These are phyloP conservation scores for Scytalidium sp. DNA, from an alignment of 2,329 filamentous ascomycete species.

Conservation along the genomic window DNA sequence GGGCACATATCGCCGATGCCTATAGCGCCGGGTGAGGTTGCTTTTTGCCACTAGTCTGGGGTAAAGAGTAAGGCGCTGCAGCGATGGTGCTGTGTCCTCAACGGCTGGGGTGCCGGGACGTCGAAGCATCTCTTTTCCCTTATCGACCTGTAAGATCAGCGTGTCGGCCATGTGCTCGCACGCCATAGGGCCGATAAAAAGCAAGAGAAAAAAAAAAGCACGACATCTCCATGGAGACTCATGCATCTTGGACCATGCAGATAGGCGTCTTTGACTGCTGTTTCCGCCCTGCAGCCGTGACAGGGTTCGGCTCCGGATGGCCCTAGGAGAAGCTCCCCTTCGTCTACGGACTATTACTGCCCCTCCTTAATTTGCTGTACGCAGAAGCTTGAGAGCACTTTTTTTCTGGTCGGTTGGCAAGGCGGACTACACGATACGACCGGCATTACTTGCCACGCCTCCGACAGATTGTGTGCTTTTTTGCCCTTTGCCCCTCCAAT, in stretches of 20 bases:
- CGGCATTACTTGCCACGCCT: not conserved
- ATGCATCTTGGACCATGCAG: not conserved
- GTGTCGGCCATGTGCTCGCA: constrained; percentile 3
- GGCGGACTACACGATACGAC: too few relatives aligned
- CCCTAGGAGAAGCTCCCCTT: not conserved
- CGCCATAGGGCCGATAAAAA: constrained; percentile 12
- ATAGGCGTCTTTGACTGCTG: not conserved
- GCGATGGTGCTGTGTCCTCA: too few relatives aligned
- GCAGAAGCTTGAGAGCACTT: not conserved
- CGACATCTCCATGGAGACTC: too few relatives aligned
- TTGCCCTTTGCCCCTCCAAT: not conserved
- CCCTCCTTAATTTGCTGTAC: too few relatives aligned
- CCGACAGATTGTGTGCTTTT: not conserved
- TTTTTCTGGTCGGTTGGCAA: not conserved
- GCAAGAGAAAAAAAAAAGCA: not conserved
- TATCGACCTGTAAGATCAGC: constrained; percentile 15
- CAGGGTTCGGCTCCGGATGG: not conserved
- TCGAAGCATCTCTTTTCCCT: constrained; percentile 1
- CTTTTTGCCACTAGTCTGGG: not conserved
- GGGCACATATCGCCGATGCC: too few relatives aligned
- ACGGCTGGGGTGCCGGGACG: too few relatives aligned
- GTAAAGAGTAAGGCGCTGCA: too few relatives aligned
- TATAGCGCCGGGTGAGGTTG: too few relatives aligned
- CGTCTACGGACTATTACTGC: not conserved
- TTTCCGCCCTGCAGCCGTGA: not conserved